Base-by-base conservation (phyloP, 345 rosid species). In the Sisymbrium altissimum region DNA sequence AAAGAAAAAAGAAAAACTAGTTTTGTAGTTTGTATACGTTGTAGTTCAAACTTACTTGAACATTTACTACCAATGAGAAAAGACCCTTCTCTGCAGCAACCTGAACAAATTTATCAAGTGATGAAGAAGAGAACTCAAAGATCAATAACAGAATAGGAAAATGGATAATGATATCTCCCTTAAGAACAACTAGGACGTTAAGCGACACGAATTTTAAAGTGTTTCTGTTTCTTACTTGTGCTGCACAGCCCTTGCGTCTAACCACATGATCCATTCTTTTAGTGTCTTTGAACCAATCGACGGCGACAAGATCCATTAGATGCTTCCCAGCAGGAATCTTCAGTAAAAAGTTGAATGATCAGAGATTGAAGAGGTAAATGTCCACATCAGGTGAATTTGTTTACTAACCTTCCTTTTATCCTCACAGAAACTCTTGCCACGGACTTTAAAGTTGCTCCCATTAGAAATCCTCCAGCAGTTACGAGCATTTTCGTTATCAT, bases 261-360 rank as follows among this genome's bases (percentile, higher is more conserved):
- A 86, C 93, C 38, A 92, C 98, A 80, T 96, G 97, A 78, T 96
- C 99, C 85, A 96, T 92, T 84, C 95, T 86, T 86, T 88, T 96
- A 25, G 87, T 80, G 74, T 92, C 98, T 81, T 96, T 96, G 83
- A 90, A 96, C 99, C 99, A 96, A 81, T 96, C 99, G 40, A 96
- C 98, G 46, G 99, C 98, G 60, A 96, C 96, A 10, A 96, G 99
- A 84, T 96, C 98, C 99, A 92, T 86, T 56, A 90, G 83, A 81
- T 86, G 98, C 76, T 92, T 96, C 78, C 97, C 98, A 1, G 96
- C 98, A 77, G 94, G 91, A 78, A 86, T 83, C 99, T 96, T 81
- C 82, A 81, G 39, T 52, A 67, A 70, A 81, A 72, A 41, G 59
- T 62, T 30, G 57, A 60, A 44, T 48, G 44, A 83, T 55, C 10